A percentile compares a stretch with the other conserved stretches of the same genome.
phyloP scores from a whole-genome alignment of 2,329 filamentous ascomycete species.

The Epichloe brachyelytri region DNA sequence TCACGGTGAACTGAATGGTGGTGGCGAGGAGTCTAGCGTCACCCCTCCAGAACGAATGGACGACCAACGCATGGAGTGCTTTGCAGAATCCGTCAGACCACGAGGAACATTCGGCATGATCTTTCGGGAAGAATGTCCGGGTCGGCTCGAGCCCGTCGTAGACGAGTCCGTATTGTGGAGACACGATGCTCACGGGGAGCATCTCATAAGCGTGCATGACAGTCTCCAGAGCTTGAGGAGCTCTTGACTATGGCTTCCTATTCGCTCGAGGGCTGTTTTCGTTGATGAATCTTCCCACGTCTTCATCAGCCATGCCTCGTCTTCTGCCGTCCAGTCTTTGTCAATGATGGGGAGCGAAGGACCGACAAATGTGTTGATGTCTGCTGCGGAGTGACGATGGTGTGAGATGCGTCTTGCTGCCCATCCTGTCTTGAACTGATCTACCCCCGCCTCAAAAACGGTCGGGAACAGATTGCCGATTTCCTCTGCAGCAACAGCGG shows the following conservation, averaged over 20 bases:
- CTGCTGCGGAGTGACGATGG: background rate
- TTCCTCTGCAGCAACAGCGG: background rate
- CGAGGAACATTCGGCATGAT: background rate
- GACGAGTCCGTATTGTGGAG: background rate
- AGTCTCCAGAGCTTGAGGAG: background rate
- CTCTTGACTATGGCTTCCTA: background rate
- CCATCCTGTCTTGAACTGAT: background rate
- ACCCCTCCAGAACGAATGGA: constrained; percentile 1
- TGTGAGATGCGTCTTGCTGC: background rate
- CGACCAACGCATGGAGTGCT: background rate
- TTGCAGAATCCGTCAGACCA: constrained; percentile 2
- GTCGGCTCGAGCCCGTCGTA: background rate
- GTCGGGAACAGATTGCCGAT: background rate
- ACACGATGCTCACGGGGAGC: background rate
- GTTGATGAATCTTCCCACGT: background rate
- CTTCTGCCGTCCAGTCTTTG: background rate
- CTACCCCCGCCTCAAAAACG: background rate
- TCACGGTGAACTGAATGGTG: background rate
- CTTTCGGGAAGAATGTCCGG: background rate
- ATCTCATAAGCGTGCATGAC: background rate
- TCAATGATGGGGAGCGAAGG: background rate
- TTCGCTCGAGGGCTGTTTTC: background rate
- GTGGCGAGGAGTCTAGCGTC: background rate
- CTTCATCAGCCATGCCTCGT: background rate
- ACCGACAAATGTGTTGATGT: background rate